Conservation (phyloP, 1,284 basidiomycete genomes). For the Pulchroboletus neoregius region DNA sequence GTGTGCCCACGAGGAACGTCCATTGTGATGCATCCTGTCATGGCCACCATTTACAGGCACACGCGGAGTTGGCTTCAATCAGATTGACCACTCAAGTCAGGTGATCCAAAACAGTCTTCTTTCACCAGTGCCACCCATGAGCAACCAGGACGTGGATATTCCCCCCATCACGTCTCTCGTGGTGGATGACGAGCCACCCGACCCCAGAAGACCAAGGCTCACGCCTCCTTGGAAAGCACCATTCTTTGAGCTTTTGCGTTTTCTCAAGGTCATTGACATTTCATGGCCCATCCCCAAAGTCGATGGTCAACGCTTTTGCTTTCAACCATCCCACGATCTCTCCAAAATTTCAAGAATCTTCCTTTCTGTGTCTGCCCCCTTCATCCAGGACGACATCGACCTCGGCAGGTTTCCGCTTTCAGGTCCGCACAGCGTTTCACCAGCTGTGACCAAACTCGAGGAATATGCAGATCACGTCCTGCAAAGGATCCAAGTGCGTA, state of each 20-base stretch:
- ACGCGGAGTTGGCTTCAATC: conserved; percentile 4
- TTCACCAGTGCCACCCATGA: conserved; percentile 14
- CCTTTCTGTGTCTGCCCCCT: conserved; percentile 10
- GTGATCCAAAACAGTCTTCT: conserved; percentile 3
- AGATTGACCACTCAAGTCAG: conserved; percentile 7
- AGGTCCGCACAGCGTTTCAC: not conserved
- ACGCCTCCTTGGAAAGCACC: conserved; percentile 9
- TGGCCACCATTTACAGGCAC: not conserved
- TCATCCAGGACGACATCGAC: conserved; percentile 14
- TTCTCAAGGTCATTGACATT: conserved; percentile 9
- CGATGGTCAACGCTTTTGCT: conserved; percentile 10
- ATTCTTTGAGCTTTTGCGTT: conserved; percentile 12
- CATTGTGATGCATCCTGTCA: not conserved
- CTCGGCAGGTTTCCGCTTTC: not conserved
- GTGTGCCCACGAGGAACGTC: not conserved
- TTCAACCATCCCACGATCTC: conserved; percentile 22
- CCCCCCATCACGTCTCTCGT: conserved; percentile 13
- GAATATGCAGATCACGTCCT: conserved; percentile 11
- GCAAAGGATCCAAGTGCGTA: conserved; percentile 7
- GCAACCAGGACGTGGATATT: not conserved
- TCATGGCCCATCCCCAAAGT: not conserved
- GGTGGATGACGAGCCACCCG: not conserved
- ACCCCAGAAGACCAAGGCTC: not conserved
- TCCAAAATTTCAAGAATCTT: conserved; percentile 15
- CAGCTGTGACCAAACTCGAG: conserved; percentile 8